Evolutionary conservation across 768 basidiomycete species (phyloP), one percentile per base, ranked within the genome.

Genomic region (Collybia sp.): DNA sequence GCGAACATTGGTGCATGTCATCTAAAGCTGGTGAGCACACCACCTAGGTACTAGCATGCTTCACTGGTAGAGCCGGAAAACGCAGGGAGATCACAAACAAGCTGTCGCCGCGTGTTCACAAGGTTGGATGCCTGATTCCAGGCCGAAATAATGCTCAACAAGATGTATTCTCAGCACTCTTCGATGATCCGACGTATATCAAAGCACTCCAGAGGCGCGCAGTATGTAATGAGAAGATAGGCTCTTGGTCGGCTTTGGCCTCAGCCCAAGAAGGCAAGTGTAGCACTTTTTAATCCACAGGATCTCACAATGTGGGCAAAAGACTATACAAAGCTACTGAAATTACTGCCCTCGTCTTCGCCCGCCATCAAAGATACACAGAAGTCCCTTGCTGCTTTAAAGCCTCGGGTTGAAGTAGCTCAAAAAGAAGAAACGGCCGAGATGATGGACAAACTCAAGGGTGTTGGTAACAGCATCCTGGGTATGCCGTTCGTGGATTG

Each of bases 171-270:
- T 32, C 57, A 93, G 93, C 93, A 18, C 72, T 99, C n/a, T 64
- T 73, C 30, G 89, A 97, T 56, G 88, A 96, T 56, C 86, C 93
- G 10, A 61, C 67, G 16, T 95, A 98, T 59, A 62, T 86, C 53
- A 97, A 95, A 65, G 94, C 87, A 1, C 69, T 96, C 5, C 89
- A 92, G 58, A 71, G 96, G 54, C 81, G 96, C n/a, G 93, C 93
- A 11, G 58, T 76, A 16, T 89, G 88, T 6, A 95, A 93, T 59
- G 92, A 93, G 50, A 68, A 73, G 36, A 67, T 98, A 19, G 72
- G 74, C 48, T 81, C 86, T 9, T 98, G 94, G 94, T 76, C 88
- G 6, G 84, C 88, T 6, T 72, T 98, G 8, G 73, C 80, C 6
- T 71, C 83, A 18, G 90, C 90, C 10, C 82, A 93, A 69, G 87